A percentile compares a stretch with the other conserved stretches of the same genome.
These are phyloP conservation scores for Parascedosporium putredinis DNA, from an alignment of 2,329 filamentous ascomycete genomes.

Conservation along the genomic window DNA sequence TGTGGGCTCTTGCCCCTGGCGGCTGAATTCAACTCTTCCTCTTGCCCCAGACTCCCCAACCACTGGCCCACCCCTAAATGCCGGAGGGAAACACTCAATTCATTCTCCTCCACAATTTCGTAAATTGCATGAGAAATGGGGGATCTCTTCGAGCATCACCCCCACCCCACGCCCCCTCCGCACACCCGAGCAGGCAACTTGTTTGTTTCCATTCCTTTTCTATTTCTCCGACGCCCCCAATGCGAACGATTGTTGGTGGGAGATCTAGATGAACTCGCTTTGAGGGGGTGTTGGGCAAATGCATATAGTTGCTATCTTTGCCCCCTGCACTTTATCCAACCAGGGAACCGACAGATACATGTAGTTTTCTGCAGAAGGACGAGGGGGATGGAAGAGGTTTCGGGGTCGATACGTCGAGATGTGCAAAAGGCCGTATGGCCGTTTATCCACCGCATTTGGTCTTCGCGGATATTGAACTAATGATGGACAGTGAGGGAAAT, in stretches of 20 bases:
- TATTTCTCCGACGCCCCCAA: not conserved
- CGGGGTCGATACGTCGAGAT: not conserved
- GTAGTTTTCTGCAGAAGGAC: too few relatives aligned
- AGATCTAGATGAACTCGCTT: not conserved
- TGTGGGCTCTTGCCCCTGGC: not conserved
- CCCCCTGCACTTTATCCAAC: not conserved
- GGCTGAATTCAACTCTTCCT: constrained; percentile 6
- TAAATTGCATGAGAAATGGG: not conserved
- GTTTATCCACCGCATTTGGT: not conserved
- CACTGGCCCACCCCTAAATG: not conserved
- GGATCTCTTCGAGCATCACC: not conserved
- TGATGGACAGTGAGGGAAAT: not conserved
- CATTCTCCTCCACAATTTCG: not conserved
- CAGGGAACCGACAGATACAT: too few relatives aligned
- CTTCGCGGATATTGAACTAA: not conserved
- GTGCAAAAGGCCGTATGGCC: not conserved
- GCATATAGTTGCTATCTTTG: not conserved
- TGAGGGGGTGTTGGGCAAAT: not conserved
- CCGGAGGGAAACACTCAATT: not conserved
- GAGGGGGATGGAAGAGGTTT: not conserved
- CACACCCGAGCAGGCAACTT: not conserved
- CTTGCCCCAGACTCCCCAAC: not conserved
- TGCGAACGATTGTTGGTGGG: not conserved
- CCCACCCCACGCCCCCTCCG: not conserved
- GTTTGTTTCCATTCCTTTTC: not conserved